These are phyloP conservation scores for Boletus pseudopeckii DNA, from an alignment of 768 basidiomycete genomes.

Conservation along the genomic window DNA sequence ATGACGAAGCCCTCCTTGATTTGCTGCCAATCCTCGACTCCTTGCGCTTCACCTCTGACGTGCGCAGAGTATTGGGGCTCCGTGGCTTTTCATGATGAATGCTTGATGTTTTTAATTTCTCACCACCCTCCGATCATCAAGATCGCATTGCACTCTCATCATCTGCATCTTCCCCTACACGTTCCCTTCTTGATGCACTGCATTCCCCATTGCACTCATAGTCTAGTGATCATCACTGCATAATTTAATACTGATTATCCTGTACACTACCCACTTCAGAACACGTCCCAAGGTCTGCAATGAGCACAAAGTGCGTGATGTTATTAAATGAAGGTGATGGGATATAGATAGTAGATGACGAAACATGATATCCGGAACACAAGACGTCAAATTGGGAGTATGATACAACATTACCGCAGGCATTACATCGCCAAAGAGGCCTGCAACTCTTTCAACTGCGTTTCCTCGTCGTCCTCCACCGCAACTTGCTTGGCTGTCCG, in stretches of 20 bases:
- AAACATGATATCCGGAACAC: slow-evolving; percentile 18
- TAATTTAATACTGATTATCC: slow-evolving; percentile 39
- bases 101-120: slow-evolving; percentile 3
- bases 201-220: slow-evolving; percentile 27
- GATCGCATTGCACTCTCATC: slow-evolving; percentile 22
- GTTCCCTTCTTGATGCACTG: slow-evolving; percentile 26
- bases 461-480: slow-evolving; percentile 89
- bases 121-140: slow-evolving; percentile 6
- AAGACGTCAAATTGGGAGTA: slow-evolving; percentile 4
- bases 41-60: slow-evolving; percentile 92
- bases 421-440: slow-evolving; percentile 79
- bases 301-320: slow-evolving; percentile 18
- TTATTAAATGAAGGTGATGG: slow-evolving; percentile 30
- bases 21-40: slow-evolving; percentile 94
- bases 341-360: slow-evolving; percentile 34
- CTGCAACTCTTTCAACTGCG: slow-evolving; percentile 84
- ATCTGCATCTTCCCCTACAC: slow-evolving; percentile 22
- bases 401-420: slow-evolving; percentile 8
- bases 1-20: slow-evolving; percentile 94
- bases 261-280: slow-evolving; percentile 33
- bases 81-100: slow-evolving; percentile 45
- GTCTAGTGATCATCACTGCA: slow-evolving; percentile 29
- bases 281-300: slow-evolving; percentile 20
- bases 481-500: slow-evolving; percentile 35
- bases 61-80: slow-evolving; percentile 85